phyloP scores from a whole-genome alignment of 2,329 filamentous ascomycete genomes.

The Cercospora sp. region DNA sequence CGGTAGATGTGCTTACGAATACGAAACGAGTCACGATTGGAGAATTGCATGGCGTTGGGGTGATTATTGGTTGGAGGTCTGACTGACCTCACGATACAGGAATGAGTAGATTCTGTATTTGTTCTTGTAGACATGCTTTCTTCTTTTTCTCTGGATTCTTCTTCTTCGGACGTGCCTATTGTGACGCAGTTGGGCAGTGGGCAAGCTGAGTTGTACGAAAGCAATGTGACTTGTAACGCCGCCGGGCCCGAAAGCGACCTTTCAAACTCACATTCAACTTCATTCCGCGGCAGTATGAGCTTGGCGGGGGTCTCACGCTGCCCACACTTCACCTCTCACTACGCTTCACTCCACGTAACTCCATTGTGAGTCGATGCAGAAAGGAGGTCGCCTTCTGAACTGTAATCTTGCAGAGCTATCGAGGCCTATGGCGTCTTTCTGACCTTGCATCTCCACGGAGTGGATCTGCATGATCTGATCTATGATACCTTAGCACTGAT shows the following conservation, averaged over 20 bases:
- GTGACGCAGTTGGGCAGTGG: too few relatives aligned
- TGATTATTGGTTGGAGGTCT: background rate
- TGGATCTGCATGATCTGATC: background rate
- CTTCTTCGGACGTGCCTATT: background rate
- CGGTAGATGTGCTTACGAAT: background rate
- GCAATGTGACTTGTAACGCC: too few relatives aligned
- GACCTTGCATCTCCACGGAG: background rate
- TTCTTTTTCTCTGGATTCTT: background rate
- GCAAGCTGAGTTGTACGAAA: too few relatives aligned
- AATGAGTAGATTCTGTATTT: background rate
- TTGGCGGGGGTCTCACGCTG: too few relatives aligned
- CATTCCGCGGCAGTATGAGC: too few relatives aligned
- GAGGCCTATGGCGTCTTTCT: background rate
- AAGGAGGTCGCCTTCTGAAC: background rate
- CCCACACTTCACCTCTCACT: background rate
- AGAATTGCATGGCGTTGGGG: background rate
- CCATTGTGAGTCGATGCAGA: background rate
- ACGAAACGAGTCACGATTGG: background rate
- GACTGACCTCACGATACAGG: background rate
- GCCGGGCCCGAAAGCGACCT: too few relatives aligned
- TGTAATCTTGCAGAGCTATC: background rate
- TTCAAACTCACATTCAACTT: too few relatives aligned
- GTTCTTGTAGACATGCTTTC: background rate
- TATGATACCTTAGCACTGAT: conserved; percentile 20
- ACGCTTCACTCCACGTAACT: background rate